Base-by-base conservation (phyloP, 257 asterid genomes). In the Linaria vulgaris region DNA sequence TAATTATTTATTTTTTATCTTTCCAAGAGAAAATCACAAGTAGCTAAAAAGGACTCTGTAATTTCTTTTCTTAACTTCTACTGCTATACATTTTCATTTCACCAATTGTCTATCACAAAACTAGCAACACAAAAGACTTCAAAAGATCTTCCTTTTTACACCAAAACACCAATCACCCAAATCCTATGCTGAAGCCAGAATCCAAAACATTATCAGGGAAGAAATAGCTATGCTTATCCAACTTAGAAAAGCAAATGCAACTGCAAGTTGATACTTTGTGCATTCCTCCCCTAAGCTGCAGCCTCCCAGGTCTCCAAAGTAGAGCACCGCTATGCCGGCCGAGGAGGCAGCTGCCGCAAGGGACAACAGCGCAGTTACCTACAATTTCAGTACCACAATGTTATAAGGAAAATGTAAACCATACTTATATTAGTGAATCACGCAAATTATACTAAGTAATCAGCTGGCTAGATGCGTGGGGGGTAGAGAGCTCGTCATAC, bases 311-410 rank as follows among this genome's bases (percentile, higher is more conserved):
- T 82, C 88, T 16, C 63, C 58, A 62, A 69, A 72, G 66, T 77
- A 82, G 62, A 82, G 63, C 16, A 82, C 75, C 1, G 83, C 72
- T 38, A 82, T 48, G 45, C 88, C 88, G 19, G 75, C 88, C 11
- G 88, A 79, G 19, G 88, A 77, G 34, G 88, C 74, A 4, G 85
- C 84, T 20, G 81, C 85, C 19, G 88, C 79, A 13, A 82, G 88
- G 30, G 88, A 74, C 24, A 79, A 61, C 17, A 77, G 74, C 50
- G 83, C 81, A 6, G 79, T 82, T 22, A 80, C 80, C 88, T 82
- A 76, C 67, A 9, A 43, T 44, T 4, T 13, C 16, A 44, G 15
- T n/a, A 25, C 27, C 4, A 30, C 50, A 52, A 23, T 11, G 23
- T 11, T 20, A 0, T 14, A 17, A 9, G 15, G 13, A 15, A 17